These are phyloP conservation scores for Akanthomyces muscarius DNA, from an alignment of 2,329 filamentous ascomycete genomes.

Conservation along the genomic window DNA sequence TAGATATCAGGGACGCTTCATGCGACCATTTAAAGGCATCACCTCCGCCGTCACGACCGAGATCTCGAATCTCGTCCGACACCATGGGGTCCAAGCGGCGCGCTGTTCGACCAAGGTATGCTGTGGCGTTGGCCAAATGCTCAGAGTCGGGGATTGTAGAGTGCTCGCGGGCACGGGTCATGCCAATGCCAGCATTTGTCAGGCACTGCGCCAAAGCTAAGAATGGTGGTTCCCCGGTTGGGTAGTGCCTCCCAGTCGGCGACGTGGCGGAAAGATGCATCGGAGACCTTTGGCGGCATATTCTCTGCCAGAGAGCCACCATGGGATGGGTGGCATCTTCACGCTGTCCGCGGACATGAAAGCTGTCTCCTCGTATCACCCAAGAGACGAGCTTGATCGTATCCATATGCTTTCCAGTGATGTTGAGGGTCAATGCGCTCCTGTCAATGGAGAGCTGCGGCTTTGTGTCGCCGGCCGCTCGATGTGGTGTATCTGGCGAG, in stretches of 20 bases:
- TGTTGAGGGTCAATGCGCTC: constrained; percentile 23
- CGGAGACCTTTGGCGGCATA: constrained; percentile 23
- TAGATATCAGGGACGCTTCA: constrained; percentile 32
- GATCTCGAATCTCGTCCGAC: constrained; percentile 22
- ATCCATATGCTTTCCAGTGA: constrained; percentile 29
- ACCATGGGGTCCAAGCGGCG: constrained; percentile 18
- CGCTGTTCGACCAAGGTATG: constrained; percentile 28
- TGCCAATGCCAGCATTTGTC: constrained; percentile 30
- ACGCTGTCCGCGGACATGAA: constrained; percentile 22
- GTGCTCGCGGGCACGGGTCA: constrained; percentile 27
- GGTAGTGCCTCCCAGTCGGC: constrained; percentile 20
- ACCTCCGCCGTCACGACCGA: constrained; percentile 24
- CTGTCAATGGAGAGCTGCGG: constrained; percentile 29
- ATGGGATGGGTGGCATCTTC: constrained; percentile 23
- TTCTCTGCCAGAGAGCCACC: constrained; percentile 27
- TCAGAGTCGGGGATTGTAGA: constrained; percentile 23
- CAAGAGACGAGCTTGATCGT: constrained; percentile 24
- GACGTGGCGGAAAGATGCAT: constrained; percentile 25
- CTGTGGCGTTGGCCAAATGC: constrained; percentile 31
- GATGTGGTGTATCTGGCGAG: constrained; percentile 30
- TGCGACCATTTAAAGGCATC: constrained; percentile 34
- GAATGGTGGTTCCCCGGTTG: constrained; percentile 27
- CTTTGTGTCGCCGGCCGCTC: constrained; percentile 26
- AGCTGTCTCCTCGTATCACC: constrained; percentile 30
- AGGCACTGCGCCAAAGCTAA: constrained; percentile 33